A percentile compares a stretch with the other conserved stretches of the same genome.
phyloP scores from a whole-genome alignment of 345 rosid species.

The Eucalyptus guilfoylei region DNA sequence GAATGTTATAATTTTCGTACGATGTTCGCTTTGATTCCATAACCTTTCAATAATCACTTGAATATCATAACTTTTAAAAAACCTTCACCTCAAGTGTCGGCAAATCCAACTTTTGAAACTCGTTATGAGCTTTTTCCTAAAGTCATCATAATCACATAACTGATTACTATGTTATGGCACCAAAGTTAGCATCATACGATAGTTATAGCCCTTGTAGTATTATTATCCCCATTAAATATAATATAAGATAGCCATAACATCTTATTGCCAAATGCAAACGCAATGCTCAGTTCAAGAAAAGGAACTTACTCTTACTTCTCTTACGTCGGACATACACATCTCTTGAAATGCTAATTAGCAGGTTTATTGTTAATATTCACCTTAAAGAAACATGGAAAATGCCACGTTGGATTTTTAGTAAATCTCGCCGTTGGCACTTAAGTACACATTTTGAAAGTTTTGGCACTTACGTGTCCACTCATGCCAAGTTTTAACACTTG shows the following conservation, averaged over 20 bases:
- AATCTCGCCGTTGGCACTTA: too few species aligned
- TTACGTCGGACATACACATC: not conserved
- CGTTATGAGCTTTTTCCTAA: not conserved
- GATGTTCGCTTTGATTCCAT: not conserved
- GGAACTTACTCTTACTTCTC: not conserved
- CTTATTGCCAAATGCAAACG: not conserved
- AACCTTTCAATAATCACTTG: not conserved
- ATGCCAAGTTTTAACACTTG: too few species aligned
- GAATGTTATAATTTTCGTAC: not conserved
- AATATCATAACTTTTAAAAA: not conserved
- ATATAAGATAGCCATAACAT: not conserved
- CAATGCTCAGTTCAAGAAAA: not conserved
- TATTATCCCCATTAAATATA: not conserved
- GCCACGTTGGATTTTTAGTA: too few species aligned
- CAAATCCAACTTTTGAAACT: not conserved
- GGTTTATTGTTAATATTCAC: not conserved
- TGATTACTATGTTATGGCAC: not conserved
- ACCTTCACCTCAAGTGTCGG: not conserved
- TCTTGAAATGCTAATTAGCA: not conserved
- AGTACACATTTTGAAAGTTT: too few species aligned
- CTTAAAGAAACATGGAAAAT: not conserved
- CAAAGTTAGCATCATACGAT: not conserved
- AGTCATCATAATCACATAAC: not conserved
- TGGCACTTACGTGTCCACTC: too few species aligned
- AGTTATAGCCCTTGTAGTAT: not conserved